Base-by-base conservation (phyloP, 2,329 filamentous ascomycete species). In the Colletotrichum endophyticum region DNA sequence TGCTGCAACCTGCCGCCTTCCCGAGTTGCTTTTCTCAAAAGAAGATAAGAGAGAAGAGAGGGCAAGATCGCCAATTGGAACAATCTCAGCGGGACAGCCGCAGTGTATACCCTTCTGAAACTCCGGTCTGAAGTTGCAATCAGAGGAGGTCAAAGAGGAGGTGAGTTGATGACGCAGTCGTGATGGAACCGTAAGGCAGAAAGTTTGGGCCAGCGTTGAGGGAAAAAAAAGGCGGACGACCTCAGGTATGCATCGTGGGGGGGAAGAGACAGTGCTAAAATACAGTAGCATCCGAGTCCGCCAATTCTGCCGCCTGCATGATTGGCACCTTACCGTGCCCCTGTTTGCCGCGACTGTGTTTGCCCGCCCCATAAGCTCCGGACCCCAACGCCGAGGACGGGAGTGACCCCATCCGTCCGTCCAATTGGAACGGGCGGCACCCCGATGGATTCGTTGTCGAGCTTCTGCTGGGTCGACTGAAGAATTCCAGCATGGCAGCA, bases 151-250 rank as follows among this genome's bases (percentile, higher is more conserved):
- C 59, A 34, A 63, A 22, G 59, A 63, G 36, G 56, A 32, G 57
- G 25, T 8, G 12, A 19, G 19, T 53, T 67, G 72, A 76, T 77
- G 75, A 77, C 75, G 75, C 72, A 77, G 64, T 28, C 28, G 66
- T 71, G 75, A 75, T 67, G 72, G 22, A 59, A 64, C 57, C 62
- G 67, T 64, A 28, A 74, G 53, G 27, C 62, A 32, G 56, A 75
- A 71, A 72, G 72, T 77, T 77, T 75, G 66, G 36, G 27, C 44
- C 49, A 49, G 64, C 30, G 30, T 16, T 27, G 62, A 25, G 62
- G 66, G 59, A 11, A n/a, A 44, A 25, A 25, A 64, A 12, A n/a
- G 22, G 44, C 44, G n/a, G 44, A 22, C n/a, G 44, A 53, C 44
- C 44, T 53, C 6, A 53, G 2, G 4, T 22, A 25, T 0, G 11